phyloP scores from a whole-genome alignment of 2,329 filamentous ascomycete genomes.

The Colletotrichum acutatum region DNA sequence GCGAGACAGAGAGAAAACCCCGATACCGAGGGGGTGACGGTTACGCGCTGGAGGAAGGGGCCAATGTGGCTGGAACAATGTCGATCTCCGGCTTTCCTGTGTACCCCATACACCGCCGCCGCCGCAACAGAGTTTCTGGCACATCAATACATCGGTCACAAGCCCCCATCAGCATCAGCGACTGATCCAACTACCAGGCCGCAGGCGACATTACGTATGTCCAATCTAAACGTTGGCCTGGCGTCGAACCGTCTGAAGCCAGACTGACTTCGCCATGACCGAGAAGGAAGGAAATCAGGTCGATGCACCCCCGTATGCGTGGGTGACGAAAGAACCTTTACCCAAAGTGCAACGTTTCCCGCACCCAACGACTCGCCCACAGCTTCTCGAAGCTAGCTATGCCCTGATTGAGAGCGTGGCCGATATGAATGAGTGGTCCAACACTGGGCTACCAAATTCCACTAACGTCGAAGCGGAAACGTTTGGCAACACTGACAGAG shows the following conservation, averaged over 20 bases:
- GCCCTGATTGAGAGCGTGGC: constrained; percentile 22
- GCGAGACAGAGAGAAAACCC: neutral
- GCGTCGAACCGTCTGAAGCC: constrained; percentile 3
- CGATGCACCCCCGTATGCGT: constrained; percentile 4
- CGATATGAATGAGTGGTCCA: neutral
- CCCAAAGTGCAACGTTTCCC: constrained; percentile 23
- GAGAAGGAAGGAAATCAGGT: neutral
- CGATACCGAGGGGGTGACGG: neutral
- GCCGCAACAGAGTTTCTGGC: neutral
- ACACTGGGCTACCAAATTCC: neutral
- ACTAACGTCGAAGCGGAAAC: neutral
- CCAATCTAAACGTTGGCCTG: constrained; percentile 27
- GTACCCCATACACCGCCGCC: neutral
- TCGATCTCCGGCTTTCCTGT: neutral
- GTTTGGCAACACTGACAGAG: constrained; percentile 5
- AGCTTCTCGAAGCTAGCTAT: constrained; percentile 25
- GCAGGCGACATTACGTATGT: constrained; percentile 24
- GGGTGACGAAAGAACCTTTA: constrained; percentile 6
- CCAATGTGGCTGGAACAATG: neutral
- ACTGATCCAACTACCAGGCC: constrained; percentile 3
- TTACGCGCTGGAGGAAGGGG: neutral
- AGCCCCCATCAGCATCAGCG: constrained; percentile 21
- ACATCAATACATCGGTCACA: constrained; percentile 2
- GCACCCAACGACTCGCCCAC: constrained; percentile 13
- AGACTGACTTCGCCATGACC: neutral